Conservation (phyloP, 176 grass and related monocot genomes). For the sorghum (Sorghum bicolor) region DNA sequence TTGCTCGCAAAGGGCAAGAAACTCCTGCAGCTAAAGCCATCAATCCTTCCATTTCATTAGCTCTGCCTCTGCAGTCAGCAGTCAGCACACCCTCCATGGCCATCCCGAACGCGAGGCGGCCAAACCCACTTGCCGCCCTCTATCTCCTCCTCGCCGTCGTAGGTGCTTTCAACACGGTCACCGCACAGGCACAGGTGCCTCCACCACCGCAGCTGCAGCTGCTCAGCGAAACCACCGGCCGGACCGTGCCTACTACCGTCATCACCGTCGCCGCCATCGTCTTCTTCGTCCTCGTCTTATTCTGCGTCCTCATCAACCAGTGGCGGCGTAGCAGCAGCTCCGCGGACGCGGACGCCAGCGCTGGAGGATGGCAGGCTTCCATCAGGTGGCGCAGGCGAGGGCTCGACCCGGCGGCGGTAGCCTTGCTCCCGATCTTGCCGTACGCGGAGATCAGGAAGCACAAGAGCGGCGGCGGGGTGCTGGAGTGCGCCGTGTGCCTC, state of each 20-base stretch:
- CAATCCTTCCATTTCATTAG: neutral
- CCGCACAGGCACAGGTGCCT: neutral
- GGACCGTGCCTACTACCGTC: constrained; percentile 42
- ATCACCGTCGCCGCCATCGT: constrained; percentile 42
- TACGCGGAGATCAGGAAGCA: constrained; percentile 59
- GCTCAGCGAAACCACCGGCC: constrained; percentile 16
- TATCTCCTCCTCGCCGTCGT: neutral
- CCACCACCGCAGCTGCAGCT: neutral
- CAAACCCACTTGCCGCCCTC: neutral
- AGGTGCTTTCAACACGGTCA: neutral
- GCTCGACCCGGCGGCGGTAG: constrained; percentile 45
- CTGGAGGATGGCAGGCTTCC: neutral
- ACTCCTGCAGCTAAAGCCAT: too few relatives aligned
- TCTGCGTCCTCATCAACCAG: constrained; percentile 55
- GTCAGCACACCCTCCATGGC: neutral
- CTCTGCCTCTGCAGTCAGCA: too few relatives aligned
- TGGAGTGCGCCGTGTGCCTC: constrained; percentile 86
- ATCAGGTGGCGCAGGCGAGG: constrained; percentile 33
- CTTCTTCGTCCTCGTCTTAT: constrained; percentile 66
- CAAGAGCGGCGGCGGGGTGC: constrained; percentile 35
- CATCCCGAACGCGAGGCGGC: neutral
- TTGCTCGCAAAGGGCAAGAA: too few relatives aligned
- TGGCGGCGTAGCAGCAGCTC: constrained; percentile 29
- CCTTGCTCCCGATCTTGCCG: constrained; percentile 47
- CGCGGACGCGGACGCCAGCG: neutral